Conservation (phyloP, 441 rosid species). For the Eruca vesicaria region DNA sequence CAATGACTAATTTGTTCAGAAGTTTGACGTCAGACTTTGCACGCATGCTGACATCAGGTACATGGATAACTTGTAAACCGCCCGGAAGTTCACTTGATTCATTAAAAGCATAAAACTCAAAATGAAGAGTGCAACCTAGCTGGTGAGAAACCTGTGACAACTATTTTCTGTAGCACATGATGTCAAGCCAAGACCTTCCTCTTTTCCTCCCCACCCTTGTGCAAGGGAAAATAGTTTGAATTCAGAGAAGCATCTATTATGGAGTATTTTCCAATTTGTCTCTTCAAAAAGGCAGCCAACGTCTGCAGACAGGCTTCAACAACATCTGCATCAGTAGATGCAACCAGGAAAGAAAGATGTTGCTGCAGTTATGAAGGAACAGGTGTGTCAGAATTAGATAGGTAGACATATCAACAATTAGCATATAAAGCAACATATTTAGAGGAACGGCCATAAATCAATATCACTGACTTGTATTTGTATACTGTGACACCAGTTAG, state of each 20-base stretch:
- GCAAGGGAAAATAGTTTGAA: constrained; percentile 87
- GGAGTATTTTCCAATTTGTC: constrained; percentile 77
- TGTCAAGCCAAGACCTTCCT: constrained; percentile 95
- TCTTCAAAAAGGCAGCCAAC: constrained; percentile 85
- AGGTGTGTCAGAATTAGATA: constrained; percentile 30
- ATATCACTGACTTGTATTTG: not conserved
- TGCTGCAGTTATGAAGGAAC: constrained; percentile 58
- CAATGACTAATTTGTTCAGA: constrained; percentile 66
- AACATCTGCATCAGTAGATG: constrained; percentile 96
- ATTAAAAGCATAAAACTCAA: constrained; percentile 80
- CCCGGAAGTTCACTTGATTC: constrained; percentile 49
- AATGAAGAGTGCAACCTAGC: constrained; percentile 93
- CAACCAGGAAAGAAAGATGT: constrained; percentile 93
- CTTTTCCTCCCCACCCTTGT: constrained; percentile 99
- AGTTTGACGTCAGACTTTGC: constrained; percentile 83
- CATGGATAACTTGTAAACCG: constrained; percentile 81
- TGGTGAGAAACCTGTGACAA: constrained; percentile 73
- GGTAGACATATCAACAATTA: not conserved
- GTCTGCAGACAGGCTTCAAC: constrained; percentile 93
- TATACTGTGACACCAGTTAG: not conserved
- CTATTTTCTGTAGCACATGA: constrained; percentile 68
- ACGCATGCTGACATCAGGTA: constrained; percentile 48
- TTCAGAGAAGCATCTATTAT: constrained; percentile 79
- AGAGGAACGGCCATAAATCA: not conserved
- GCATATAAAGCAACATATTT: not conserved